Evolutionary conservation across 73 alveolate genomes (phyloP).

Genomic region (Paramecium biaurelia): DNA sequence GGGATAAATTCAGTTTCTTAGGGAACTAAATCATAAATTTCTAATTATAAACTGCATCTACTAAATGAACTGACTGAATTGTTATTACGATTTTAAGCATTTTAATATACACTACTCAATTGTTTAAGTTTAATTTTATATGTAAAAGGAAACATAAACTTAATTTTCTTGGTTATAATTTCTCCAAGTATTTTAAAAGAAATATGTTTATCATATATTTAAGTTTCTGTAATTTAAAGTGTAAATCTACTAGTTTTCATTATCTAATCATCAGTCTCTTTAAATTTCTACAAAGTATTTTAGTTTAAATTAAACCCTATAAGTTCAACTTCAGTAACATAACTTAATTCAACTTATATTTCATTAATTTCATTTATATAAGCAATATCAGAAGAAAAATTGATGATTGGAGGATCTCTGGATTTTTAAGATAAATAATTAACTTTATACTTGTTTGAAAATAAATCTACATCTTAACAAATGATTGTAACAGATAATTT

Average conservation of each 20-base stretch:
- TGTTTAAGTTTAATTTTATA: not conserved
- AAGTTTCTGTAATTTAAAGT: not conserved
- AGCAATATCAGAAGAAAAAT: not conserved
- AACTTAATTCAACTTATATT: not conserved
- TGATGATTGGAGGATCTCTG: conserved; percentile 7
- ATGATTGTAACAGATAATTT: not conserved
- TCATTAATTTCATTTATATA: conserved; percentile 20
- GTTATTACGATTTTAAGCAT: not conserved
- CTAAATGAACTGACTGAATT: not conserved
- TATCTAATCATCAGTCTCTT: not conserved
- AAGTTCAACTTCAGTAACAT: not conserved
- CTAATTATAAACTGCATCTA: not conserved
- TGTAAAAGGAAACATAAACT: not conserved
- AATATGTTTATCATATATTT: not conserved
- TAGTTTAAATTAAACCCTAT: not conserved
- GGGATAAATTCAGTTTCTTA: not conserved
- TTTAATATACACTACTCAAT: not conserved
- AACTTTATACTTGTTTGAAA: not conserved
- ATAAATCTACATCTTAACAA: not conserved
- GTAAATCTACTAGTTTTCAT: not conserved
- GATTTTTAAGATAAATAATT: not conserved
- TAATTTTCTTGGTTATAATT: not conserved
- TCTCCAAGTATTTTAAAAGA: not conserved
- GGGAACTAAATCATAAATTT: not conserved
- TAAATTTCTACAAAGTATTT: not conserved